Base-by-base conservation (phyloP, 169 alveolate species). In the Cryptosporidium ubiquitum region DNA sequence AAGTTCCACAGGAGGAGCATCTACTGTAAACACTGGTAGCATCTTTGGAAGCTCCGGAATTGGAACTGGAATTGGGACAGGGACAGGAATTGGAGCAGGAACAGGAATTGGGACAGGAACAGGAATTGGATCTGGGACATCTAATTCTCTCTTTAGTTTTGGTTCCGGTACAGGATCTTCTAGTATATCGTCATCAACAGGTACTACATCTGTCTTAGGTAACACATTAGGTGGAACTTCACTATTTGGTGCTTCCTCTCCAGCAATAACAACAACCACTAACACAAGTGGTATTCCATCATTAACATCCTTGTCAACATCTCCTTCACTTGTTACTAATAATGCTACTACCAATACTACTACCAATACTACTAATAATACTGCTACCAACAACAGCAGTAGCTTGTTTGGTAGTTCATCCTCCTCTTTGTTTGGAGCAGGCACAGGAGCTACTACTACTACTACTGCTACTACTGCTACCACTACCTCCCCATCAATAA, bases 161-260 rank as follows among this genome's bases (percentile, higher is more conserved):
- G 71, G 71, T 0, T 26, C 85, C 7, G n/a, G 55, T 35, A 52
- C 71, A 14, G 47, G 52, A 9, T 69, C 85, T 18, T 42, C 68
- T 3, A 23, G 2, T n/a, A 18, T 35, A 23, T n/a, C 66, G 10
- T 55, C 66, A 0, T n/a, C 66, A 3, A 14, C 55, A 14, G 55
- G 55, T 47, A 3, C 55, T 14, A 12, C 6, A 47, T 47, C 55
- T 47, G 16, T 47, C 20, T 47, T 47, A 14, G 20, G 55, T 47
- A 47, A 14, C 23, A 47, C 39, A 0, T 12, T 4, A 0, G 23
- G 68, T 33, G 70, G 85, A 3, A 16, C 85, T 16, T 73, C 85
- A 29, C 35, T 40, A 3, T 52, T 12, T 12, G 10, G 52, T 42
- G n/a, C n/a, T n/a, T n/a, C 55, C 16, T 47, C 55, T 47, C 55